phyloP scores from a whole-genome alignment of 805 yeast genomes.

The Teunomyces atbi region DNA sequence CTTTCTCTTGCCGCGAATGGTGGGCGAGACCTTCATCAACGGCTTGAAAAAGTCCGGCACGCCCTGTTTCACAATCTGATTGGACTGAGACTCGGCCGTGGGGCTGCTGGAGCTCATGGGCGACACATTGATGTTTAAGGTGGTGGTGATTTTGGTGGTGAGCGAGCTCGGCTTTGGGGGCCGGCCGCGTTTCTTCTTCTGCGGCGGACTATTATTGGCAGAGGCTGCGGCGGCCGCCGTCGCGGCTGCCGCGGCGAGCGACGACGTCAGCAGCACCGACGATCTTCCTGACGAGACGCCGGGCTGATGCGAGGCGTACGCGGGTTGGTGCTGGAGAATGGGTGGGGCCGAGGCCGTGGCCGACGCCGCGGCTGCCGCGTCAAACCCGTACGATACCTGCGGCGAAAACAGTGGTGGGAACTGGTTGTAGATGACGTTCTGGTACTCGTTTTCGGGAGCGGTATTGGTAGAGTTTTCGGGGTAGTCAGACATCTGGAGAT shows the following conservation, averaged over 20 bases:
- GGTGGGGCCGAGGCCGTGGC: neutral
- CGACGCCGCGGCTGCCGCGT: no score
- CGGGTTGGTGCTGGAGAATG: neutral
- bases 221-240: neutral
- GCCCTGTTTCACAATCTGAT: conserved; percentile 36
- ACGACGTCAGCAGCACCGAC: neutral
- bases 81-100: conserved; percentile 39
- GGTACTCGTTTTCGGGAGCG: neutral
- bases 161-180: conserved; percentile 44
- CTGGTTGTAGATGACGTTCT: neutral
- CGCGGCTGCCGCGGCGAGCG: neutral
- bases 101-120: conserved; percentile 35
- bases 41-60: conserved; percentile 46
- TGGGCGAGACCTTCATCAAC: conserved; percentile 41
- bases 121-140: conserved; percentile 41
- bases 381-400: neutral
- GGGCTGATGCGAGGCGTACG: neutral
- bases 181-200: conserved; percentile 43
- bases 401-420: neutral
- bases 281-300: neutral
- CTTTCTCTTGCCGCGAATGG: conserved; percentile 11
- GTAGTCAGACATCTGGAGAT: conserved; percentile 4
- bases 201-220: conserved; percentile 16
- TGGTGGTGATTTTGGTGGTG: conserved; percentile 36
- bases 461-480: neutral